Base-by-base conservation (phyloP, 2,329 filamentous ascomycete genomes). In the Leptosphaerulina australis region DNA sequence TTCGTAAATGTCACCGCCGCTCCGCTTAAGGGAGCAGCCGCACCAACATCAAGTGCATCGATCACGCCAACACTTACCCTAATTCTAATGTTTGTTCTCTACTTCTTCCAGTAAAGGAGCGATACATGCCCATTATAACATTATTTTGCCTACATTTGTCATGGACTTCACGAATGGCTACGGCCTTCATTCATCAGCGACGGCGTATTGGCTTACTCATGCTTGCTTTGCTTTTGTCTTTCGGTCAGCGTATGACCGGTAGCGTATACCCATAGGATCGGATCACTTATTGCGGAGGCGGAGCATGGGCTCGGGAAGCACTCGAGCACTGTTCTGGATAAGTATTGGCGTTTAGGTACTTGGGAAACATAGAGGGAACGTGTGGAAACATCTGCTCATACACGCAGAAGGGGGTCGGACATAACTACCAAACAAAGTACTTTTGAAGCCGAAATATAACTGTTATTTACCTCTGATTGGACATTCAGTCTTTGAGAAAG, bases 1-100 rank as follows among this genome's bases (percentile, higher is more conserved):
- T 87, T 85, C 59, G 80, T 80, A 10, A 78, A 78, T 53, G 73
- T 75, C 10, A 79, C 77, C 25, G 70, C 82, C 80, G 66, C 70
- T 11, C 69, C 69, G 2, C 55, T 70, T 3, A 72, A 70, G 49
- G 67, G 62, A 31, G 66, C 57, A n/a, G 63, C 66, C 36, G 44
- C 59, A 25, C 40, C 63, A 11, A 49, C 56, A 18, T 59, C 62
- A 4, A 57, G 39, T 36, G 44, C 57, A 3, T 56, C 68, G 6
- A 33, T 71, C 14, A 63, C 66, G 31, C 67, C 68, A 10, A 65
- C 62, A 6, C 50, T 72, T 30, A 62, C 68, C 33, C 50, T 73
- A 46, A 55, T 70, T 25, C 46, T 70, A 65, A 73, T 72, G 68
- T 48, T 72, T 50, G 38, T 71, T 52, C 47, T 71, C 37, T 67